Conservation (phyloP, 345 rosid genomes). For the Clarkia xantiana region DNA sequence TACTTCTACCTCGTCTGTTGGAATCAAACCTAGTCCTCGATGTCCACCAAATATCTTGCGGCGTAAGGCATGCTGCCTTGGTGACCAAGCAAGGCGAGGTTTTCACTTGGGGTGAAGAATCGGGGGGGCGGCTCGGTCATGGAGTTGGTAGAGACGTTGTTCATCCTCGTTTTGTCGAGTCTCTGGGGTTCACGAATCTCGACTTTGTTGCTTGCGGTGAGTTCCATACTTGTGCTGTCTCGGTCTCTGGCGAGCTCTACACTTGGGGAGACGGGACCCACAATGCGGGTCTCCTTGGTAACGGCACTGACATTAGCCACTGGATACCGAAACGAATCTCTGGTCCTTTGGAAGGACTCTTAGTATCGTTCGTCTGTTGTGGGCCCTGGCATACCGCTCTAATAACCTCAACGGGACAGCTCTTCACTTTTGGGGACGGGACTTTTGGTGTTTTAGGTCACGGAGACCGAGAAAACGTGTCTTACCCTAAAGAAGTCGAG, state of each 20-base stretch:
- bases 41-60: conserved; percentile 82
- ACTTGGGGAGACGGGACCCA: conserved; percentile 98
- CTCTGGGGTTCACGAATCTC: conserved; percentile 43
- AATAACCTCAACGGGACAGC: conserved; percentile 71
- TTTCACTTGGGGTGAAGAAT: conserved; percentile 95
- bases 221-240: conserved; percentile 87
- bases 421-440: conserved; percentile 93
- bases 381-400: conserved; percentile 99
- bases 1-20: conserved; percentile 61
- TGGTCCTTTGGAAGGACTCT: conserved; percentile 91
- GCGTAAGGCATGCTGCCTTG: conserved; percentile 79
- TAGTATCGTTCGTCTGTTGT: conserved; percentile 69
- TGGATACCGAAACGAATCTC: conserved; percentile 97
- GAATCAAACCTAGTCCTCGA: conserved; percentile 81
- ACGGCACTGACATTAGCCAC: conserved; percentile 76
- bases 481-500: conserved; percentile 72
- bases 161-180: conserved; percentile 70
- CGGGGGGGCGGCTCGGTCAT: conserved; percentile 95
- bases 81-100: conserved; percentile 90
- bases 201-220: conserved; percentile 92
- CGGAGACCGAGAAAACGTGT: conserved; percentile 55
- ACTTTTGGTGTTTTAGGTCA: conserved; percentile 94
- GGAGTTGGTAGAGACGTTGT: conserved; percentile 64
- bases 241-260: conserved; percentile 80
- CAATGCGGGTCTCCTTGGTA: conserved; percentile 90